These are phyloP conservation scores for Hypoxylon sp. DNA, from an alignment of 2,329 filamentous ascomycete species.

Conservation along the genomic window DNA sequence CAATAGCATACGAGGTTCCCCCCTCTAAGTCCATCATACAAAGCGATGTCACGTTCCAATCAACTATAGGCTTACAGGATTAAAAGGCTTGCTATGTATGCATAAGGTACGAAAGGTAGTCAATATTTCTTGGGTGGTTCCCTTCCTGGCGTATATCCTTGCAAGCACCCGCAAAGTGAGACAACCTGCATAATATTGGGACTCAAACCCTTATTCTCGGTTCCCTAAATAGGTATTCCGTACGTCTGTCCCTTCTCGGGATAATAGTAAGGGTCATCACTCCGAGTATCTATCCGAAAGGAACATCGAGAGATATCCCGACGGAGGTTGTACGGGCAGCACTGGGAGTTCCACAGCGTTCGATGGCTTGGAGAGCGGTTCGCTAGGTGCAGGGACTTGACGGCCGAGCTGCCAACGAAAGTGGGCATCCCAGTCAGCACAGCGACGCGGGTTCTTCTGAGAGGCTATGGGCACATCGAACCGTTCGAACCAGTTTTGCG, in stretches of 20 bases:
- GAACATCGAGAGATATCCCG: slow-evolving; percentile 15
- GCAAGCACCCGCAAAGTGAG: background rate
- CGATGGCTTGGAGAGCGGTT: background rate
- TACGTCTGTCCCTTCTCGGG: background rate
- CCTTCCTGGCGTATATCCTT: background rate
- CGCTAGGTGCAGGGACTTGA: slow-evolving; percentile 3
- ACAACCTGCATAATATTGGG: background rate
- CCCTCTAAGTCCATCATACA: background rate
- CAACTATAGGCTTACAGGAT: background rate
- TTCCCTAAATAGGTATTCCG: background rate
- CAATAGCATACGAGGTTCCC: slow-evolving; percentile 10
- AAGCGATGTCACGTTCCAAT: background rate
- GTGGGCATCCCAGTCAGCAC: slow-evolving; percentile 23
- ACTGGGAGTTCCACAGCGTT: slow-evolving; percentile 4
- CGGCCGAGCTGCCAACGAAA: slow-evolving; percentile 20
- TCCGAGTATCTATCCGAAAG: background rate
- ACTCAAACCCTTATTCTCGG: background rate
- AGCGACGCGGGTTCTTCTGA: slow-evolving; percentile 14
- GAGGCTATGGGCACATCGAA: background rate
- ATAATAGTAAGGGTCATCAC: background rate
- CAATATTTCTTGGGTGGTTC: background rate
- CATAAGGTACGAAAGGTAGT: background rate
- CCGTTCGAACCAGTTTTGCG: slow-evolving; percentile 17
- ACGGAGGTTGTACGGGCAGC: slow-evolving; percentile 5
- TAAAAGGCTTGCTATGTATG: background rate